Evolutionary conservation across 345 rosid species (phyloP).

Genomic region (Salix udensis): DNA sequence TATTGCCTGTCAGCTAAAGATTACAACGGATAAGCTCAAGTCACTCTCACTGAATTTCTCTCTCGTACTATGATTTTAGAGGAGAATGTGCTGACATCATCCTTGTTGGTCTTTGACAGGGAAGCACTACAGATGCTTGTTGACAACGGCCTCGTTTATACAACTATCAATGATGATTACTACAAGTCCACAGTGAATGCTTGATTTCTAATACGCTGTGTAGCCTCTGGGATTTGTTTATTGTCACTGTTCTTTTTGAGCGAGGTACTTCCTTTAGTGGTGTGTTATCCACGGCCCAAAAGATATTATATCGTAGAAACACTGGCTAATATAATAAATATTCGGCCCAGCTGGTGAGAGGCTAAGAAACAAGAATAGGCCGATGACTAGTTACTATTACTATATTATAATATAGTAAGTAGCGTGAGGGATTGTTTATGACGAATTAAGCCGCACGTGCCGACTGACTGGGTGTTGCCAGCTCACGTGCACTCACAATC

Average conservation of each 20-base stretch:
- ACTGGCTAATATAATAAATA: too few species aligned
- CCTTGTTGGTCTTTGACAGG: conserved; percentile 43
- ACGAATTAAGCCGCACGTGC: background rate
- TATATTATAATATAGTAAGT: too few species aligned
- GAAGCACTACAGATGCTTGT: conserved; percentile 51
- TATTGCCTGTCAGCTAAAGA: conserved; percentile 54
- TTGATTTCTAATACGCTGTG: conserved; percentile 21
- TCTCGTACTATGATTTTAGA: background rate
- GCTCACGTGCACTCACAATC: background rate
- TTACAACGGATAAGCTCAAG: conserved; percentile 62
- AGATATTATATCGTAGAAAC: too few species aligned
- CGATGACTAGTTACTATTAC: too few species aligned
- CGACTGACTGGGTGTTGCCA: background rate
- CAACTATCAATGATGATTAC: conserved; percentile 58
- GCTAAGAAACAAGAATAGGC: background rate
- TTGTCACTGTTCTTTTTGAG: background rate
- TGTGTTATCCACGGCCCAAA: too few species aligned
- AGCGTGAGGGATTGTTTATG: background rate
- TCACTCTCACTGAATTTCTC: conserved; percentile 29
- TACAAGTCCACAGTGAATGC: conserved; percentile 63
- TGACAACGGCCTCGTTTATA: conserved; percentile 59
- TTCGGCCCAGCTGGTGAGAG: background rate
- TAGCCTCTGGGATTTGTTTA: background rate
- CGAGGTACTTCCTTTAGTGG: too few species aligned
- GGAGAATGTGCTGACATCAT: background rate